A percentile compares a stretch with the other conserved stretches of the same genome.
These are phyloP conservation scores for Maudiozyma bulderi DNA, from an alignment of 805 yeast species.

Conservation along the genomic window DNA sequence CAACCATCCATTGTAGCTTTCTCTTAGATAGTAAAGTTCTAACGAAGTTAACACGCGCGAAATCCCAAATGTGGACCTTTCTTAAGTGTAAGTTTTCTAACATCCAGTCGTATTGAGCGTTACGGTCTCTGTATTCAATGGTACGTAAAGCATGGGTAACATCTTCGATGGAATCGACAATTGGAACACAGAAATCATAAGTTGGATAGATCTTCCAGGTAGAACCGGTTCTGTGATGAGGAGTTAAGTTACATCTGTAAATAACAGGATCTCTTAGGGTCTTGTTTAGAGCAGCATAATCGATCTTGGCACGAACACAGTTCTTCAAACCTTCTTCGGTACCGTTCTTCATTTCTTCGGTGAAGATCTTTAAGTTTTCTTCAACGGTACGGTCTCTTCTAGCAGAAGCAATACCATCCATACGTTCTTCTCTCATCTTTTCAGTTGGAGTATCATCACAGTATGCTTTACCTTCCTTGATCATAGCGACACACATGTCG, in stretches of 20 bases:
- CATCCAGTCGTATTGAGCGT: slow-evolving; percentile 97
- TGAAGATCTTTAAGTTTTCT: slow-evolving; percentile 80
- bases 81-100: slow-evolving; percentile 70
- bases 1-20: slow-evolving; percentile 98
- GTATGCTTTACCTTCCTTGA: slow-evolving; percentile 93
- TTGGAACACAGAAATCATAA: slow-evolving; percentile 97
- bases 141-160: slow-evolving; percentile 97
- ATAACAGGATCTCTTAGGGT: slow-evolving; percentile 96
- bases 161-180: slow-evolving; percentile 92
- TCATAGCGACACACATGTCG: slow-evolving; percentile 73
- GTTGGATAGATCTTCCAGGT: slow-evolving; percentile 96
- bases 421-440: slow-evolving; percentile 96
- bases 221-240: slow-evolving; percentile 94
- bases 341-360: slow-evolving; percentile 87
- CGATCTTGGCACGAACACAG: slow-evolving; percentile 95
- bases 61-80: slow-evolving; percentile 96
- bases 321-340: slow-evolving; percentile 85
- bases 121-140: slow-evolving; percentile 97
- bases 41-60: slow-evolving; percentile 92
- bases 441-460: slow-evolving; percentile 95
- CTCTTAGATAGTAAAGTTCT: slow-evolving; percentile 94
- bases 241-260: slow-evolving; percentile 93
- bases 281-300: slow-evolving; percentile 83
- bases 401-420: slow-evolving; percentile 88
- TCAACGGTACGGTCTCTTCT: slow-evolving; percentile 91